These are phyloP conservation scores for Aspergillus sp. DNA, from an alignment of 2,329 filamentous ascomycete genomes.

Conservation along the genomic window DNA sequence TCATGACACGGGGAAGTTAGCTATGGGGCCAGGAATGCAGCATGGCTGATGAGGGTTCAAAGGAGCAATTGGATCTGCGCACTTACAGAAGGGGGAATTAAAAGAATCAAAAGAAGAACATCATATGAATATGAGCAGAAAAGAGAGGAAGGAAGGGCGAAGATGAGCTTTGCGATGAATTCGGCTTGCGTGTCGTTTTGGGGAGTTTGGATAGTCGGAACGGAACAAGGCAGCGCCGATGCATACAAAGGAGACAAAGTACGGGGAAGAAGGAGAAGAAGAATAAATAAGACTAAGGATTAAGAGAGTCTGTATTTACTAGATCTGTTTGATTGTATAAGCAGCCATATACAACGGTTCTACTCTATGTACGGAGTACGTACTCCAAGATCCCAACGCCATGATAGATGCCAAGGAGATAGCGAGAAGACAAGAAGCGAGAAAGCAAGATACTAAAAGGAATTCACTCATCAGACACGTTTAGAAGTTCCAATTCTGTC, in stretches of 20 bases:
- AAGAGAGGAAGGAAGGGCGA: background rate
- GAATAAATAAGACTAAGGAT: background rate
- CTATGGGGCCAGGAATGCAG: background rate
- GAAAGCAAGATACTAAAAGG: too few relatives aligned
- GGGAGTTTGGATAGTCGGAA: slow-evolving; percentile 7
- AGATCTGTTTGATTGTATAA: too few relatives aligned
- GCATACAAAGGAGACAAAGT: slow-evolving; percentile 7
- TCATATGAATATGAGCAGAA: slow-evolving; percentile 1
- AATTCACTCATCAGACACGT: slow-evolving; percentile 41
- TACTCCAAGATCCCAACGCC: too few relatives aligned
- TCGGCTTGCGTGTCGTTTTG: slow-evolving; percentile 1
- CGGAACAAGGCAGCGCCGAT: slow-evolving; percentile 17
- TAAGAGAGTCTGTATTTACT: too few relatives aligned
- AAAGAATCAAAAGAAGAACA: slow-evolving; percentile 5
- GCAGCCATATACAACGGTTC: too few relatives aligned
- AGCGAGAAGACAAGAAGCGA: too few relatives aligned
- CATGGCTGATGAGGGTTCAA: background rate
- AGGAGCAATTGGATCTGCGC: background rate
- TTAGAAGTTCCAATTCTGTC: slow-evolving; percentile 51
- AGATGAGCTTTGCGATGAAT: background rate
- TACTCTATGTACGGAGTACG: too few relatives aligned
- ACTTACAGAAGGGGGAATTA: background rate
- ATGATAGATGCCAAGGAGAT: too few relatives aligned
- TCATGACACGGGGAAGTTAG: background rate
- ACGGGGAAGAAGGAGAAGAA: slow-evolving; percentile 1